Evolutionary conservation across 2,329 filamentous ascomycete species (phyloP), one percentile per base, ranked within the genome.

Genomic region (Raffaelea ambrosiae): DNA sequence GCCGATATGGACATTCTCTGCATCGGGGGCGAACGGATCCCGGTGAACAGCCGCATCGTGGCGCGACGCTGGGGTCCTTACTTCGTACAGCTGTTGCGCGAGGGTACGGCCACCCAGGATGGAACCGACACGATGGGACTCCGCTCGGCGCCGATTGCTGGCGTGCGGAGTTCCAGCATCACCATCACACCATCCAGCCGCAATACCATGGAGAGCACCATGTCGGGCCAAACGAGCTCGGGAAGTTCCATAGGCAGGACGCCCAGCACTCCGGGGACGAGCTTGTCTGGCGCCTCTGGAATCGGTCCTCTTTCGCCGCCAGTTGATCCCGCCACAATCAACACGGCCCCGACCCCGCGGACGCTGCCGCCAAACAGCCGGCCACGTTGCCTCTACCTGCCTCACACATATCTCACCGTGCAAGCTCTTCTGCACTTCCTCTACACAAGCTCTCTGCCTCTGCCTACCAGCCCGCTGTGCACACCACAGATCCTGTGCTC

Each of bases 1-100:
- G 79, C 88, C 3, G 93, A 98, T 58, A 98, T 98, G 93, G 93
- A 97, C 59, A 87, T 98, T 50, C 73, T 97, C 23, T 93, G 91
- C 46, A 83, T 95, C 39, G 86, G 86, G 19, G 91, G 91, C 20
- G 91, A 96, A 62, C 81, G 90, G 18, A 88, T 97, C 55, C 88
- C 93, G 0, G 86, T 96, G 55, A 98, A 95, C 64, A 97, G 93
- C 7, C 81, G 89, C 49, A 79, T 98, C 16, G 76, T 97, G 16
- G 84, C 86, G 10, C 79, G 88, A 23, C 76, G 93, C 60, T 98
- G 93, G 93, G 93, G 93, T 0, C 88, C 89, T 0, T 96, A 95
- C 62, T 97, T 98, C 66, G 88, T 95, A 48, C 88, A 95, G 61
- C 75, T 98, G 2, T 73, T 97, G 10, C 81, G 86, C 23, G 90